Base-by-base conservation (phyloP, 805 yeast genomes). In the Saccharomycopsis fermentans region DNA sequence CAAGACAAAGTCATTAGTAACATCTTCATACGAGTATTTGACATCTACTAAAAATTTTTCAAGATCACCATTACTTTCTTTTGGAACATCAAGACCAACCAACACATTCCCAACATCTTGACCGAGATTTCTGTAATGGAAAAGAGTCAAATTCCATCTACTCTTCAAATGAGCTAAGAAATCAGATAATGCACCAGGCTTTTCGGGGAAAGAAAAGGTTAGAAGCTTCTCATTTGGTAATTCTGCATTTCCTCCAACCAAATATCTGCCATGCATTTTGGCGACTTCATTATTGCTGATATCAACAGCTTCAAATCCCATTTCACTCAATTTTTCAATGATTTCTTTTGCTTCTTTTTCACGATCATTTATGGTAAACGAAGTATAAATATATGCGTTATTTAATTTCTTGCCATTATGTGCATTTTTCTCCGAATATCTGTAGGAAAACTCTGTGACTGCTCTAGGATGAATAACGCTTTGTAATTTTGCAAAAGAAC, bases 91-190 rank as follows among this genome's bases (percentile, higher is more conserved):
- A 59, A 95, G 79, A 47, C 96, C 99, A 51, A 96, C 92, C 61
- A 94, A 77, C 0, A 94, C 89, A 71, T 90, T 90, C 52, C 96
- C 98, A 52, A 94, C 80, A 69, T 94, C 99, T 55, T 92, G 84
- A 43, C 99, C 99, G 65, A 90, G 96, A 74, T 94, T 90, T 77
- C 99, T 83, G 73, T 94, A 94, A 71, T 94, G 97, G 84, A 94
- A 94, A 66, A 94, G 73, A 1, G 97, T 87, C 62, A 94, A 82
- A 69, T 94, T 94, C 97, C 98, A 94, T 55, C 83, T 82, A 27
- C 79, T 77, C 66, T 85, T 81, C 68, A 94, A 72, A 17, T 84
- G 78, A 29, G 78, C 79, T 67, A 94, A 77, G 74, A 94, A 94
- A 59, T 81, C 86, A 32, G 86, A 81, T 67, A 94, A 77, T 1